A percentile compares a stretch with the other conserved stretches of the same genome.
Evolutionary conservation across 1,284 basidiomycete genomes (phyloP).

Genomic region (Boletus sp.): DNA sequence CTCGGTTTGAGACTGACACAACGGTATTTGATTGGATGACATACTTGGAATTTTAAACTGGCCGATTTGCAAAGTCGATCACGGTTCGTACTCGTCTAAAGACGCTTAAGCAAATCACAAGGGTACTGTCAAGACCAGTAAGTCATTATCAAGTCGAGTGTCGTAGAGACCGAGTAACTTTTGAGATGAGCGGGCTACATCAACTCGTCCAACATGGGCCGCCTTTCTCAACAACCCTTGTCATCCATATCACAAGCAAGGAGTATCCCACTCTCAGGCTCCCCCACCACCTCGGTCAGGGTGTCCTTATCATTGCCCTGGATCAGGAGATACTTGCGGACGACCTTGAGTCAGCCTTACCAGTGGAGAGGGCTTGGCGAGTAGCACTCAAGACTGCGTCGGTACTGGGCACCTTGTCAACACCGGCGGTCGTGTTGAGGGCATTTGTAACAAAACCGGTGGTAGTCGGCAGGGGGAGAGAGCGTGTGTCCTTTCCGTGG

Average conservation of each 20-base stretch:
- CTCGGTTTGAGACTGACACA: too few species aligned
- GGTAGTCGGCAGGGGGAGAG: neutral
- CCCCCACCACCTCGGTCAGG: too few species aligned
- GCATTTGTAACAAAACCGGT: neutral
- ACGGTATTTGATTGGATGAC: neutral
- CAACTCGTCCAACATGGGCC: too few species aligned
- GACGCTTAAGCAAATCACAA: too few species aligned
- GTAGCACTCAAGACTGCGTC: neutral
- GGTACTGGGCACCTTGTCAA: too few species aligned
- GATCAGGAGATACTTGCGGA: neutral
- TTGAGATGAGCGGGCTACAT: too few species aligned
- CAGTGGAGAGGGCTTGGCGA: neutral
- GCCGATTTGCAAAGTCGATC: too few species aligned
- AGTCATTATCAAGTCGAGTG: conserved; percentile 8
- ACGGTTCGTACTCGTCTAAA: too few species aligned
- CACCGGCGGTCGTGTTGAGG: neutral
- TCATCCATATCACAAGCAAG: neutral
- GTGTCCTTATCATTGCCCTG: too few species aligned
- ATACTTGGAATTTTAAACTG: too few species aligned
- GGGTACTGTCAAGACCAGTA: too few species aligned
- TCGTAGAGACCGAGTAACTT: neutral
- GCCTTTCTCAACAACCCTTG: neutral
- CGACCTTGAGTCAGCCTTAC: neutral
- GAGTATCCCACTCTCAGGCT: too few species aligned
- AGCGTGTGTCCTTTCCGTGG: neutral